A percentile compares a stretch with the other conserved stretches of the same genome.
phyloP scores from a whole-genome alignment of 257 asterid genomes.

The Gynochthodes officinalis region DNA sequence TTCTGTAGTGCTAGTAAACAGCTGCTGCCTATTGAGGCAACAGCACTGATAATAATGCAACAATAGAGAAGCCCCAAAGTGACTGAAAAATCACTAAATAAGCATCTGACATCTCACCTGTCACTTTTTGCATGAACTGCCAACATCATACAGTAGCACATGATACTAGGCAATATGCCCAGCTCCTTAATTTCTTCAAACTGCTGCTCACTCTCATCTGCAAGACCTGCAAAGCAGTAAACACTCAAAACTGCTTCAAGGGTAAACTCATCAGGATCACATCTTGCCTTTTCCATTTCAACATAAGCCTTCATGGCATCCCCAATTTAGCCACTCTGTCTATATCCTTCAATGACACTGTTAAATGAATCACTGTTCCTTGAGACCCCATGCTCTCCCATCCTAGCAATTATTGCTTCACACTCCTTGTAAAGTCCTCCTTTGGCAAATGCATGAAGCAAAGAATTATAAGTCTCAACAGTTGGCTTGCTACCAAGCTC shows the following conservation, averaged over 20 bases:
- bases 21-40: background rate
- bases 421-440: conserved; percentile 95
- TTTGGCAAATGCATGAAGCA: conserved; percentile 74
- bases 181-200: conserved; percentile 77
- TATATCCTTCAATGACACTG: conserved; percentile 80
- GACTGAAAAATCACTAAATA: conserved; percentile 13
- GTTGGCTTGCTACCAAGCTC: conserved; percentile 82
- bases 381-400: conserved; percentile 67
- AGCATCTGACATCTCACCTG: conserved; percentile 47
- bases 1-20: background rate
- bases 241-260: conserved; percentile 95
- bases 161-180: conserved; percentile 85
- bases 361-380: conserved; percentile 63
- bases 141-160: conserved; percentile 96
- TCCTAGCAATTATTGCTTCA: conserved; percentile 65
- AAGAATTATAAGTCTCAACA: conserved; percentile 68
- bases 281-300: conserved; percentile 85
- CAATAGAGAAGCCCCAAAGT: background rate
- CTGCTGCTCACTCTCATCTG: conserved; percentile 87
- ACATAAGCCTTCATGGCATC: conserved; percentile 91
- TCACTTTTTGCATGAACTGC: conserved; percentile 69
- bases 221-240: conserved; percentile 88
- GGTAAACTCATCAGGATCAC: conserved; percentile 92
- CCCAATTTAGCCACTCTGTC: conserved; percentile 91
- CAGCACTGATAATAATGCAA: background rate